Evolutionary conservation across 129 eudicot genomes (phyloP), one percentile per base, ranked within the genome.

Genomic region (Apium graveolens): DNA sequence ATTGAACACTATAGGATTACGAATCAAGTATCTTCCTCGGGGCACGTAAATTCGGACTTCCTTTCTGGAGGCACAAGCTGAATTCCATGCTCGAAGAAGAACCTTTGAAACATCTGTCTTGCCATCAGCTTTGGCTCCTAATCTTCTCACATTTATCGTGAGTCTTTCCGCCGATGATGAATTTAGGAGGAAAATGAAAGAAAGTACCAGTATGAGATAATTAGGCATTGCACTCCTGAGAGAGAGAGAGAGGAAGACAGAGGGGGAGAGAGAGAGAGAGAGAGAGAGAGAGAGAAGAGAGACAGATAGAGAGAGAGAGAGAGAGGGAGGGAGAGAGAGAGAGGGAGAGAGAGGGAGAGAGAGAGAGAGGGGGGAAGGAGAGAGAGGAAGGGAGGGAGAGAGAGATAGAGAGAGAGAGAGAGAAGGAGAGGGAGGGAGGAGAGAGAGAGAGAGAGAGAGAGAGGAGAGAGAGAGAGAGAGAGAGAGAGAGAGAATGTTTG

Each of bases 41-140:
- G 97, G 97, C 21, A 92, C 89, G 18, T 84, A 83, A 13, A 91
- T 83, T 4, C 87, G 86, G 42, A 87, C 82, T n/a, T 84, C 82
- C 32, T 26, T 66, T 2, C 75, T 46, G n/a, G 88, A 70, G 5
- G 41, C 85, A 72, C 85, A 82, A 24, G 81, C 85, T 38, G 65
- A 35, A 31, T 43, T 41, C 85, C 85, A 82, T 37, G 85, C 85
- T 34, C 18, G 34, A 1, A 49, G 39, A 24, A 82, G 78, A 37
- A 69, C 48, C 73, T 70, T 77, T 0, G 85, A 14, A 3, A 80
- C 78, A 46, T 81, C 84, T 11, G 81, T 81, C 27, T 65, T 70
- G 26, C 84, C 84, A 32, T 81, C 84, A 4, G 77, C 62, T n/a
- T 20, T 37, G 7, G 80, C 84, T 45, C 84, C 84, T 10, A 81